These are phyloP conservation scores for Colletotrichum tamarilloi DNA, from an alignment of 2,329 filamentous ascomycete genomes.

Conservation along the genomic window DNA sequence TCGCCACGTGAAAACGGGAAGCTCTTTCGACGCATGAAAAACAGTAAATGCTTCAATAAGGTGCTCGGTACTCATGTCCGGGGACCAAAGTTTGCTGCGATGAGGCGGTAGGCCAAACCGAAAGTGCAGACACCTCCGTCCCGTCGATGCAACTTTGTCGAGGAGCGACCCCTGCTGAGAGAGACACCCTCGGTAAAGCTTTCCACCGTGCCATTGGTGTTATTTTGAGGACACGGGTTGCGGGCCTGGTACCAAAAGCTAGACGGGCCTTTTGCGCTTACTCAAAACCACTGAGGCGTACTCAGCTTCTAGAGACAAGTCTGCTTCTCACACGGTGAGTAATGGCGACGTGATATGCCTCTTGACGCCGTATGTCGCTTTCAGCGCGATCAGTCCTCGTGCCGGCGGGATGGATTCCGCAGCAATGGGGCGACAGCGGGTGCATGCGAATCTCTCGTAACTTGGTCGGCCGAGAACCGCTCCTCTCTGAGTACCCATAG, in stretches of 20 bases:
- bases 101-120: slow-evolving; percentile 2
- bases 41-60: neutral
- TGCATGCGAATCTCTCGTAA: slow-evolving; percentile 4
- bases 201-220: slow-evolving; percentile 9
- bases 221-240: neutral
- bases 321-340: neutral
- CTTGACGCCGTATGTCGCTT: neutral
- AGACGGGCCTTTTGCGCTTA: neutral
- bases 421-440: neutral
- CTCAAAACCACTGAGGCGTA: neutral
- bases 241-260: neutral
- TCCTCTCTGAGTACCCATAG: slow-evolving; percentile 8
- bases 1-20: neutral
- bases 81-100: neutral
- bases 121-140: slow-evolving; percentile 20
- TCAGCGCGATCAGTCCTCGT: neutral
- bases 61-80: slow-evolving; percentile 3
- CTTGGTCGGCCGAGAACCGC: slow-evolving; percentile 14
- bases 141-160: slow-evolving; percentile 18
- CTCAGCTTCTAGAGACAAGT: neutral
- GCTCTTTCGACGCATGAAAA: neutral
- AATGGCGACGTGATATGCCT: neutral
- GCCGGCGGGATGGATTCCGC: neutral
- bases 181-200: slow-evolving; percentile 20
- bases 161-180: neutral